A percentile compares a stretch with the other conserved stretches of the same genome.
These are phyloP conservation scores for Metschnikowia amazonensis DNA, from an alignment of 805 yeast species.

Conservation along the genomic window DNA sequence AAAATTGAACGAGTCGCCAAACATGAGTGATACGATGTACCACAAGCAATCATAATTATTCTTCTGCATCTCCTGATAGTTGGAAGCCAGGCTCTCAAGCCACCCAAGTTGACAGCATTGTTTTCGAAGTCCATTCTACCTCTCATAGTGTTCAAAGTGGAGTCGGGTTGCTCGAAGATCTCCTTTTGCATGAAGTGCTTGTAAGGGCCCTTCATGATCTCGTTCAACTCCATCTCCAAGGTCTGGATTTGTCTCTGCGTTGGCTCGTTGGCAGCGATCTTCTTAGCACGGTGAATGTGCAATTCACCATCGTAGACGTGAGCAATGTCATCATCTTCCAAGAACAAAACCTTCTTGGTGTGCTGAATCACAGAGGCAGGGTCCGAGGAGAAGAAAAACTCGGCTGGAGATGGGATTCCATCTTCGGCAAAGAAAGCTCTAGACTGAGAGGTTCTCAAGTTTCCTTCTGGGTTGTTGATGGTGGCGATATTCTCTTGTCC, in stretches of 20 bases:
- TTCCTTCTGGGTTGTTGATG: slow-evolving; percentile 50
- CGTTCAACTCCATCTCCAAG: slow-evolving; percentile 92
- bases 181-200: slow-evolving; percentile 98
- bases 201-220: slow-evolving; percentile 96
- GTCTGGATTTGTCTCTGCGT: slow-evolving; percentile 95
- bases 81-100: slow-evolving; percentile 77
- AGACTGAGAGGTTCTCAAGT: slow-evolving; percentile 84
- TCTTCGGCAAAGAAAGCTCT: slow-evolving; percentile 96
- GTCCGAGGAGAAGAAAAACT: slow-evolving; percentile 93
- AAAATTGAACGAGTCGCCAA: slow-evolving; percentile 93
- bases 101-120: slow-evolving; percentile 78
- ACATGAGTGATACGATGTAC: slow-evolving; percentile 98
- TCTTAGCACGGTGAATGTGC: slow-evolving; percentile 95
- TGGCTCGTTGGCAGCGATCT: slow-evolving; percentile 75
- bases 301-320: slow-evolving; percentile 97
- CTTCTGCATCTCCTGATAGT: slow-evolving; percentile 93
- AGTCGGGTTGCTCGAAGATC: slow-evolving; percentile 97
- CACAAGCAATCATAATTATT: slow-evolving; percentile 97
- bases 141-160: slow-evolving; percentile 97
- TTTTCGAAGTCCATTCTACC: slow-evolving; percentile 94
- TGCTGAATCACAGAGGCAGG: slow-evolving; percentile 96
- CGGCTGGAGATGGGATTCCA: slow-evolving; percentile 93
- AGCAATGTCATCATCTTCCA: slow-evolving; percentile 98
- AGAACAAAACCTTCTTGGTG: slow-evolving; percentile 92
- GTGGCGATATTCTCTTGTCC: slow-evolving; percentile 38